Base-by-base conservation (phyloP, 331 rosid species). In the Dryas integrifolia region DNA sequence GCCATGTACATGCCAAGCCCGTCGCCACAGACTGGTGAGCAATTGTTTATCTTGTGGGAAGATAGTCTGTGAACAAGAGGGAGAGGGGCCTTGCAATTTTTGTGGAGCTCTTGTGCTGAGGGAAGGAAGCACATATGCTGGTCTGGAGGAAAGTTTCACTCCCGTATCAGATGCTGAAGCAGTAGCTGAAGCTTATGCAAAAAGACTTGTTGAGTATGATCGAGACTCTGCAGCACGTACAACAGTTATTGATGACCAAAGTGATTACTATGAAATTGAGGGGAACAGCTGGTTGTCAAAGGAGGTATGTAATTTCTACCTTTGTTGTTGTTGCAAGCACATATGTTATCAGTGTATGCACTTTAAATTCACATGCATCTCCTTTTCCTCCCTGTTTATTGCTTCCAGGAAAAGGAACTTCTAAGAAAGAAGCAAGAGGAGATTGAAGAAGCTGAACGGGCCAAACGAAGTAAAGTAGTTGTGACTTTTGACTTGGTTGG, bases 401-500 rank as follows among this genome's bases (percentile, higher is more conserved):
- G 56, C 45, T 76, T 75, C 30, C 86, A 95, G 96, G 97, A 94
- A 72, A 94, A 91, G 76, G 92, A 94, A 47, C 82, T 91, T 81
- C 73, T 91, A 82, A 88, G 62, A 85, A 90, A 94, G 86, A 94
- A 91, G 69, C 91, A 80, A 66, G 92, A 88, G 86, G 92, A 88
- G 85, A 85, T 91, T 80, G 96, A 88, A 85, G 96, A 91, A 81
- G 98, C 87, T 57, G 98, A 94, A 75, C 82, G 58, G 82, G 92
- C 88, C 70, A 94, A 91, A 67, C 87, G 92, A 67, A 88, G 77
- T 74, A 89, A 73, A 88, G 97, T 91, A 71, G 90, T 91, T 48
- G 92, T 91, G 79, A 83, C 96, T n/a, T 94, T 94, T 82, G 98
- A 94, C 82, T 88, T 94, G 74, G 92, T 94, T 79, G 98, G 98